Base-by-base conservation (phyloP, 2,329 filamentous ascomycete genomes). In the Hypomyces rosellus region DNA sequence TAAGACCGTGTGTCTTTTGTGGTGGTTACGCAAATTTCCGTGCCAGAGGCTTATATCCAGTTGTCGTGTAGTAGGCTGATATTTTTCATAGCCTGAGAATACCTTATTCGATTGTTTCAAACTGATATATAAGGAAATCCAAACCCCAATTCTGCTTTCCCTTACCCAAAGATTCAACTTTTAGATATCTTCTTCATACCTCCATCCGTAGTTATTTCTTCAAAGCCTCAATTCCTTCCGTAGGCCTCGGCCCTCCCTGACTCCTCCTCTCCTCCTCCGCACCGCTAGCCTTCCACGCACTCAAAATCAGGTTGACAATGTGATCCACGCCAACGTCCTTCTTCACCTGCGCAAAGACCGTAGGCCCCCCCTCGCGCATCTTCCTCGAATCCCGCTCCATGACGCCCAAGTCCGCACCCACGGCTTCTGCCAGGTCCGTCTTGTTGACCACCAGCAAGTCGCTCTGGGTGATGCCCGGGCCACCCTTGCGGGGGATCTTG, bases 261-360 rank as follows among this genome's bases (percentile, higher is more conserved):
- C 69, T 69, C 65, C 69, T 76, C 54, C 73, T 73, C 48, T 75
- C 74, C 56, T 77, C 75, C 70, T 84, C 81, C 2, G 91, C 93
- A 30, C 92, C 92, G 61, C 88, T 93, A 11, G 84, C 85, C 75
- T 85, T 92, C 93, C 93, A 97, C 5, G 91, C 91, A 64, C 89
- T 95, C 61, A 93, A 61, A 46, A 99, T 88, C 70, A 97, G 69
- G 58, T 88, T 87, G 14, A 95, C 82, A 64, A 97, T 96, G 65
- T 93, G 85, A 54, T 90, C 81, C 7, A 97, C 82, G 2, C 84
- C 89, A 54, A 90, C 85, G 2, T 84, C 84, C 70, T 90, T 86
- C 81, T 97, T 99, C n/a, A 99, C 91, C 73, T 95, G 89, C 0
- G 91, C 92, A 65, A 97, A 96, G 3, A 99, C 88, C 0, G 92